Conservation (phyloP, 257 asterid genomes). For the Schizonepeta tenuifolia region DNA sequence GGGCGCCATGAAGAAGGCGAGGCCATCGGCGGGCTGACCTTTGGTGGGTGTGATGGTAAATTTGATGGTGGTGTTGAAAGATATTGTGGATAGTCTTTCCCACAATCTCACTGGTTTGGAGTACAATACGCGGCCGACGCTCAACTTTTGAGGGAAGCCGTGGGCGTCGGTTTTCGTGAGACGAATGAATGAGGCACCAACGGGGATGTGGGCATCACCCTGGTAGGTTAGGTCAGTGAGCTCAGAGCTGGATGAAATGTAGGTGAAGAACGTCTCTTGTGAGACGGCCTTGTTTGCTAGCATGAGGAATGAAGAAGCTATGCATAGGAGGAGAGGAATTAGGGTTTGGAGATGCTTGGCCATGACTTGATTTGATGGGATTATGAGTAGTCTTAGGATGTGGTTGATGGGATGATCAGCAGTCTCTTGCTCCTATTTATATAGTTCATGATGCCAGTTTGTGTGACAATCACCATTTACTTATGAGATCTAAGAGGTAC, state of each 20-base stretch:
- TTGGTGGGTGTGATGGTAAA: neutral
- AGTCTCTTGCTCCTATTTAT: neutral
- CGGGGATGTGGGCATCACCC: neutral
- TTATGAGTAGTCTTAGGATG: neutral
- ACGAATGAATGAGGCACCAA: neutral
- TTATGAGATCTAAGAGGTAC: too few relatives aligned
- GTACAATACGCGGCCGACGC: neutral
- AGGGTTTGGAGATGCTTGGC: slow-evolving; percentile 9
- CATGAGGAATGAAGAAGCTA: neutral
- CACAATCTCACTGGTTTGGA: neutral
- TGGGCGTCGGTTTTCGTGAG: neutral
- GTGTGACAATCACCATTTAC: too few relatives aligned
- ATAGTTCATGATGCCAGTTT: too few relatives aligned
- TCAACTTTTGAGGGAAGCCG: neutral
- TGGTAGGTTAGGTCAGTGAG: neutral
- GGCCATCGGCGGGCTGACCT: neutral
- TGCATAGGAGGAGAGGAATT: neutral
- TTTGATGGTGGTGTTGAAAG: slow-evolving; percentile 6
- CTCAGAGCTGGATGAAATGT: neutral
- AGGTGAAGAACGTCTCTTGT: neutral
- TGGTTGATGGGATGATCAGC: neutral
- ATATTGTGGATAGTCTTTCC: neutral
- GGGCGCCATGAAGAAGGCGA: slow-evolving; percentile 22
- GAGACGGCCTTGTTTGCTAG: neutral
- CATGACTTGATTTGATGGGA: neutral